Evolutionary conservation across 2,329 filamentous ascomycete genomes (phyloP).

Genomic region (Sporothrix globosa): DNA sequence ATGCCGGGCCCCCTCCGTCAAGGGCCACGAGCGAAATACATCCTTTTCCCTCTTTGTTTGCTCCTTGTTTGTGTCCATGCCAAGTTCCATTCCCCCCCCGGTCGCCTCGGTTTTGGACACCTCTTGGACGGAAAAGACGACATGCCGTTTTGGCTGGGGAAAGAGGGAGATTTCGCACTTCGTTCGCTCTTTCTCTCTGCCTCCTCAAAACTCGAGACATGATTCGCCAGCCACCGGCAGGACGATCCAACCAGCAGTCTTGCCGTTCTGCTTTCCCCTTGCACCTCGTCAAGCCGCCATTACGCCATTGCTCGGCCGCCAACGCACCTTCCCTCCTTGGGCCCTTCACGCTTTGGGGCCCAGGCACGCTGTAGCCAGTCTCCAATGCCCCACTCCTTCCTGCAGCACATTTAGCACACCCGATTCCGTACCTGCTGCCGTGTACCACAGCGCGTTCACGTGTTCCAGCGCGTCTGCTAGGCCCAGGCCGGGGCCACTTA

Average conservation of each 20-base stretch:
- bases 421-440: not conserved
- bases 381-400: slow-evolving; percentile 24
- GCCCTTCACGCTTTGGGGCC: not conserved
- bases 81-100: not conserved
- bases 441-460: slow-evolving; percentile 35
- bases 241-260: slow-evolving; percentile 18
- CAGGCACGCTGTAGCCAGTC: not conserved
- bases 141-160: slow-evolving; percentile 22
- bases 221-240: slow-evolving; percentile 25
- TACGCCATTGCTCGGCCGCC: slow-evolving; percentile 12
- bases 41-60: slow-evolving; percentile 17
- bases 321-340: slow-evolving; percentile 22
- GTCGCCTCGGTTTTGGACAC: slow-evolving; percentile 26
- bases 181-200: slow-evolving; percentile 17
- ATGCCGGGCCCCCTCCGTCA: slow-evolving; percentile 34
- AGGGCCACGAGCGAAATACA: slow-evolving; percentile 10
- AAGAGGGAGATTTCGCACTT: slow-evolving; percentile 19
- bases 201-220: not conserved
- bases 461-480: slow-evolving; percentile 36
- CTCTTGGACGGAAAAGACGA: slow-evolving; percentile 16
- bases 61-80: not conserved
- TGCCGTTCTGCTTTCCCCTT: not conserved
- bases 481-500: not conserved
- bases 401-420: slow-evolving; percentile 7
- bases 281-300: slow-evolving; percentile 5